Evolutionary conservation across 1,139 yeast genomes (phyloP), one percentile per base, ranked within the genome.

Genomic region (Kodamaea fungicola): DNA sequence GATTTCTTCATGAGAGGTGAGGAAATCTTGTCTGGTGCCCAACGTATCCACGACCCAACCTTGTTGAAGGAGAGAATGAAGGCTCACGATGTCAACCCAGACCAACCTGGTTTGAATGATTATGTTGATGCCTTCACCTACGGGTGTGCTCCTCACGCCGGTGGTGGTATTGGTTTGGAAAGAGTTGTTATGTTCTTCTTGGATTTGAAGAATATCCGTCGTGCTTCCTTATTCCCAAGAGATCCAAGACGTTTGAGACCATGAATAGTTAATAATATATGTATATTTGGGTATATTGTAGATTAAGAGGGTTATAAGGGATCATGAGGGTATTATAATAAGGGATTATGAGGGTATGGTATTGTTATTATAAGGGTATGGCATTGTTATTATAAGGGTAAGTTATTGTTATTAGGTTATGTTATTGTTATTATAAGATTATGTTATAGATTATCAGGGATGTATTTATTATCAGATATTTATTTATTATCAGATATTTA

Each of bases 1-100:
- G 99, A 92, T 72, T 92, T 94, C 81, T 94, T 94, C 75, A 92
- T 92, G 97, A 84, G 98, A 71, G 99, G 99, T 59, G 98, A 92
- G 72, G 99, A 92, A 69, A 92, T 92, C 55, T 73, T 92, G 54
- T 89, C 97, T 19, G 99, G 99, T 55, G 98, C 98, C 41, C 99
- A 92, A 72, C 96, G 99, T 78, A 79, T 92, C 53, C 99, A 92
- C 63, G 98, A 94, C 62, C 80, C 95, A 39, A 86, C 72, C 43
- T 74, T 92, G 55, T 78, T 92, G 59, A 75, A 70, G 52, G 78
- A 85, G 66, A 82, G 97, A 70, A 83, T 94, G 83, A 71, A 63
- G 38, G 83, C 73, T 33, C 96, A 85, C 55, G 97, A 78, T 33
- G 81, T 94, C 41, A 87, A 87, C 59, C 88, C 96, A 44, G 67